Base-by-base conservation (phyloP, 2,329 filamentous ascomycete species). In the Botrytis byssoidea region DNA sequence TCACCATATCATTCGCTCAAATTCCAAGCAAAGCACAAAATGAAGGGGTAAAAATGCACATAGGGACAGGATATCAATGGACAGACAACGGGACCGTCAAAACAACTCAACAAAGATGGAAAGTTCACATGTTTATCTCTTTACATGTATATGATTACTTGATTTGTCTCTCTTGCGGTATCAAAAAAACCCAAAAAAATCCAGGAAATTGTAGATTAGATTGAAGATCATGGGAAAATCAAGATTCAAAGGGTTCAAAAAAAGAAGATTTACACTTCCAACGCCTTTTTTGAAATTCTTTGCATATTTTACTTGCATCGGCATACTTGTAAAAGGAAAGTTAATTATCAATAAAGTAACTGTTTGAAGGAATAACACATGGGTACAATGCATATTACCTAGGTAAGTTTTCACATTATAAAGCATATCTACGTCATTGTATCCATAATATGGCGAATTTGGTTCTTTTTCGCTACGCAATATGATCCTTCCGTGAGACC, bases 371-470 rank as follows among this genome's bases (percentile, higher is more conserved):
- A 46, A 65, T 32, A 32, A 46, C 61, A 32, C 44, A 55, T 68
- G 65, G 65, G 18, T 55, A 35, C 18, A 55, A 55, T 67, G 35
- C 46, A 55, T 57, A 29, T 57, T 29, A 57, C 51, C 51, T 29
- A 57, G 51, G n/a, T 29, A 42, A 7, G 16, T 22, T 16, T 55
- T 68, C n/a, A 48, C 48, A 68, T 51, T 51, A 42, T 57, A 5
- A 18, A 57, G 48, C 18, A 12, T 18, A 32, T 57, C 48, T 57
- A 69, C 66, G 66, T 69, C 66, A 69, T 69, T 32, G 20, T 68
- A 69, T n/a, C 66, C 66, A 69, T 69, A 69, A 29, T 57, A 68
- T 68, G 48, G 65, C 65, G 35, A 68, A 68, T 32, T 68, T 68
- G 46, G 48, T 68, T 37, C 35, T 29, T 68, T 32, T 68, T 55